These are phyloP conservation scores for Tricholoma sp. DNA, from an alignment of 768 basidiomycete species.

Conservation along the genomic window DNA sequence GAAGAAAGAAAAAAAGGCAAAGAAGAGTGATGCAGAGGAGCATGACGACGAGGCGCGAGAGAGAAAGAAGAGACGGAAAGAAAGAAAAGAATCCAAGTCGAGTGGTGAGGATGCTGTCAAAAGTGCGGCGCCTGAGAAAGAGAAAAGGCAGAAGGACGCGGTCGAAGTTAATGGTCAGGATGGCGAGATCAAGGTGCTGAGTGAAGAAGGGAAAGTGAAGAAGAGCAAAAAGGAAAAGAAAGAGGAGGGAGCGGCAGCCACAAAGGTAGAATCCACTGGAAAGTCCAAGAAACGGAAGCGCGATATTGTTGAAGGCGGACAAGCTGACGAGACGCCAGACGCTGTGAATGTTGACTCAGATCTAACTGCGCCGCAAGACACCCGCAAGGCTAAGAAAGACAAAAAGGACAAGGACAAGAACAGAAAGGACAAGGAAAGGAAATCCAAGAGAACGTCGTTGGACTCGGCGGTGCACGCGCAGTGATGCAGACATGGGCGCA, in stretches of 20 bases:
- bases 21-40: conserved; percentile 15
- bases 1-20: conserved; percentile 11
- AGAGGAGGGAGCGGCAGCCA: conserved; percentile 12
- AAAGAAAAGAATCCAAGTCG: conserved; percentile 10
- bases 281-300: conserved; percentile 17
- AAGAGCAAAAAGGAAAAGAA: conserved; percentile 23
- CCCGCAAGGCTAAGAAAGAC: conserved; percentile 28
- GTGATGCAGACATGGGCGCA: too few species aligned
- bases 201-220: conserved; percentile 9
- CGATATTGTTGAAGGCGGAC: conserved; percentile 9
- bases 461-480: conserved; percentile 10
- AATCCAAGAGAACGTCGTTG: conserved; percentile 13
- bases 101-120: not conserved
- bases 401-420: conserved; percentile 23
- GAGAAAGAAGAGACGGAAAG: conserved; percentile 17
- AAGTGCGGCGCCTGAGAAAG: conserved; percentile 1
- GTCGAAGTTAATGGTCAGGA: conserved; percentile 9
- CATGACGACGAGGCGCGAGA: conserved; percentile 19
- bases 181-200: conserved; percentile 6
- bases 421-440: conserved; percentile 15
- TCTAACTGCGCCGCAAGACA: conserved; percentile 13
- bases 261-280: conserved; percentile 4
- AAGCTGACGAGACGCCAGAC: conserved; percentile 3
- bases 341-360: conserved; percentile 13
- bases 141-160: conserved; percentile 22